Base-by-base conservation (phyloP, 352 stramenopile genomes). In the Blastocystis hominis region DNA sequence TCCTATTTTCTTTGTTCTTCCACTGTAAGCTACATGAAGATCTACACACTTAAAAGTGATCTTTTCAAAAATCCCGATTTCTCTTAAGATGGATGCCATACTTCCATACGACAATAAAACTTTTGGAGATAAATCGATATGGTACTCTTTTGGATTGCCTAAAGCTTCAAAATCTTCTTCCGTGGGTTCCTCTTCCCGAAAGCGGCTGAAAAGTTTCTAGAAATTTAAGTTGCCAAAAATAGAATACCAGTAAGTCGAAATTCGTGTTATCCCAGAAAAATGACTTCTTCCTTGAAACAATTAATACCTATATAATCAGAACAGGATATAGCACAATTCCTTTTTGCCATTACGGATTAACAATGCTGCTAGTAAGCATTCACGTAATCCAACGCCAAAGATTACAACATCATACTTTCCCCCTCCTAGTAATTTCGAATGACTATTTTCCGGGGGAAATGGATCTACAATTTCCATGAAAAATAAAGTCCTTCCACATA, bases 391-490 rank as follows among this genome's bases (percentile, higher is more conserved):
- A 88, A 97, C 99, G 59, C 96, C 97, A 84, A 99, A 95, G 63
- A 99, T 93, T 91, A 99, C 98, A 50, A 95, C 96, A 91, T 99
- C 97, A 90, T 99, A 99, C 90, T 99, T 95, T 59, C 96, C 97
- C 20, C 38, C 46, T 3, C 72, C 72, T 2, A 84, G 50, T 17
- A 17, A n/a, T 1, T 20, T 59, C 50, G 50, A n/a, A 13, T 13
- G 50, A 59, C 13, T 13, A 59, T 13, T 13, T 59, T 59, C n/a
- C 50, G 50, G n/a, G 50, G 13, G 10, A 59, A 59, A n/a, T 20
- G 50, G 50, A 59, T 59, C 50, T 20, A 13, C 50, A 59, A 13
- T 59, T n/a, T 20, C n/a, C 50, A 59, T 59, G 10, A n/a, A 59
- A n/a, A 30, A 30, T 59, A 59, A 13, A n/a, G 50, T n/a, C 13